phyloP scores from a whole-genome alignment of 164 flowering plant genomes.

The Vitis riparia region DNA sequence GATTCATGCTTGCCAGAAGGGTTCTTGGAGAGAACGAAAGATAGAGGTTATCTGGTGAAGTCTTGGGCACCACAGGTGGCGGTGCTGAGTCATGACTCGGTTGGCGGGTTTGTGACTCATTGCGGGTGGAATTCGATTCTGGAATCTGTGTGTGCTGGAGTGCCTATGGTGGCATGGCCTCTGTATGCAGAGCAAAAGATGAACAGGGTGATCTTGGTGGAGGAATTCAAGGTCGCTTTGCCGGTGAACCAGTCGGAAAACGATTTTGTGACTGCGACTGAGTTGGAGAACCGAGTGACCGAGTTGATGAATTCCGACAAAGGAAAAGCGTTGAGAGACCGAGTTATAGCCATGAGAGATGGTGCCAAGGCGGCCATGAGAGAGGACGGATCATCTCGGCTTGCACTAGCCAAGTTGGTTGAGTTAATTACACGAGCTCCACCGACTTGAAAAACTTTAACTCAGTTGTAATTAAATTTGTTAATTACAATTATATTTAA shows the following conservation, averaged over 20 bases:
- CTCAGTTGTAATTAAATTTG: too few relatives aligned
- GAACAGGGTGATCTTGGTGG: conserved; percentile 25
- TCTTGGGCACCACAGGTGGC: conserved; percentile 44
- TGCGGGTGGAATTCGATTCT: conserved; percentile 19
- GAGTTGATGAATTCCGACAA: conserved; percentile 19
- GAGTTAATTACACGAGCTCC: background rate
- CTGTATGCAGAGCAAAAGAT: conserved; percentile 36
- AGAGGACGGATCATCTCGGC: conserved; percentile 19
- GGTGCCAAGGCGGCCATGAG: conserved; percentile 7
- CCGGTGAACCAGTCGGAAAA: background rate
- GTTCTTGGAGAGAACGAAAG: conserved; percentile 39
- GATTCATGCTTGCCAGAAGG: conserved; percentile 35
- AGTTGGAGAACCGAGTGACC: conserved; percentile 14
- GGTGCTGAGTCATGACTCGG: conserved; percentile 25
- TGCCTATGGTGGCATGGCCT: conserved; percentile 43
- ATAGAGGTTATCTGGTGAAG: conserved; percentile 40
- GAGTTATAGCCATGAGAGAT: background rate
- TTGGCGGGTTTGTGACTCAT: conserved; percentile 24
- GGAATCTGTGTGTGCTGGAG: conserved; percentile 11
- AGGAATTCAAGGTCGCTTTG: conserved; percentile 28
- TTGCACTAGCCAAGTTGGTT: conserved; percentile 7
- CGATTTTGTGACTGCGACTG: background rate
- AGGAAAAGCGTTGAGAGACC: conserved; percentile 13
- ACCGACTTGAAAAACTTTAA: background rate
- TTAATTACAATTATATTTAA: too few relatives aligned